Evolutionary conservation across 202 grass and related monocot species (phyloP).

Genomic region (Carex sylvatica): DNA sequence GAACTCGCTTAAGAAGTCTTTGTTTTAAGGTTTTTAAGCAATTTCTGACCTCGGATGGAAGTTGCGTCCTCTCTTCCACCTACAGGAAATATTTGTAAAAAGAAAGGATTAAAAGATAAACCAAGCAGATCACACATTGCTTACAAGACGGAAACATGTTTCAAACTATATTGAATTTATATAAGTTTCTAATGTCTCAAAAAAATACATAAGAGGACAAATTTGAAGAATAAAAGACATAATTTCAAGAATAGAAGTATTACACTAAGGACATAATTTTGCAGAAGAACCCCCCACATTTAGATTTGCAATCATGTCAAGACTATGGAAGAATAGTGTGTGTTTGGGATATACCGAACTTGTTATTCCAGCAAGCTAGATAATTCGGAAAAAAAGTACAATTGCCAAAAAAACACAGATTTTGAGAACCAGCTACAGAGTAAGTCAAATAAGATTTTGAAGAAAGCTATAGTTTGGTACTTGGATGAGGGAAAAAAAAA

Average conservation of each 20-base stretch:
- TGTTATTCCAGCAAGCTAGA: background rate
- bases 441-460: background rate
- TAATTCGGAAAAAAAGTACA: background rate
- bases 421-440: background rate
- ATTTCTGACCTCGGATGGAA: slow-evolving; percentile 53
- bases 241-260: background rate
- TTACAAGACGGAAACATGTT: background rate
- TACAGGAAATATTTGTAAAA: slow-evolving; percentile 25
- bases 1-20: slow-evolving; percentile 48
- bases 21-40: slow-evolving; percentile 56
- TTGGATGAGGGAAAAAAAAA: background rate
- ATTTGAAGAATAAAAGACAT: no score
- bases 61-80: slow-evolving; percentile 67
- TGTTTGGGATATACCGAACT: background rate
- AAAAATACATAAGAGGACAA: background rate
- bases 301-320: background rate
- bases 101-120: slow-evolving; percentile 12
- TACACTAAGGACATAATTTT: background rate
- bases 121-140: background rate
- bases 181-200: background rate
- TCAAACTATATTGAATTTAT: background rate
- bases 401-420: background rate
- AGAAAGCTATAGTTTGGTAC: background rate
- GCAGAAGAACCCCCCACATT: background rate
- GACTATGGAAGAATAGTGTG: background rate